These are phyloP conservation scores for Ceratocystis ficicola DNA, from an alignment of 2,329 filamentous ascomycete genomes.

Conservation along the genomic window DNA sequence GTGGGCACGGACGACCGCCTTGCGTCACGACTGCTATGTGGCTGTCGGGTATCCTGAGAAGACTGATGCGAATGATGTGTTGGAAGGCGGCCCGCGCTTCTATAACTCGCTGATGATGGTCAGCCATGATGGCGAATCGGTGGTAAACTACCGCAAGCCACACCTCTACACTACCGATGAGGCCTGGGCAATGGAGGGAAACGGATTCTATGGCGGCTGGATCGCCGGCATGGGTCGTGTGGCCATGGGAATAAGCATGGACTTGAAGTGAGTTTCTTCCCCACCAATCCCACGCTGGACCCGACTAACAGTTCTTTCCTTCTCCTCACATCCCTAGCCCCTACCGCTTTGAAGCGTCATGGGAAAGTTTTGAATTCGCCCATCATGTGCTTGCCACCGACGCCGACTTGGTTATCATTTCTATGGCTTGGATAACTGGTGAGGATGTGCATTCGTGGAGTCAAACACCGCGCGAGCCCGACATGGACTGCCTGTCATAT, in stretches of 20 bases:
- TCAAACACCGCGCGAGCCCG: constrained; percentile 44
- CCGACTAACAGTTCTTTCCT: not conserved
- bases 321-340: constrained; percentile 25
- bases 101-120: constrained; percentile 46
- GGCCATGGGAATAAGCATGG: constrained; percentile 53
- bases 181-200: constrained; percentile 44
- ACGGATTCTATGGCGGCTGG: constrained; percentile 38
- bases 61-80: constrained; percentile 39
- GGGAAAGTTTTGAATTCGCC: constrained; percentile 35
- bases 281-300: not conserved
- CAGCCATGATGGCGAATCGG: constrained; percentile 45
- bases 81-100: constrained; percentile 42
- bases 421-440: constrained; percentile 66
- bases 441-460: constrained; percentile 39
- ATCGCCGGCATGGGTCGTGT: constrained; percentile 40
- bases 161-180: constrained; percentile 47
- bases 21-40: constrained; percentile 55
- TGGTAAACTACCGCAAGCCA: constrained; percentile 49
- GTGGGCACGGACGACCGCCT: constrained; percentile 58
- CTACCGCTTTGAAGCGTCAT: constrained; percentile 32
- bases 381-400: constrained; percentile 44
- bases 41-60: constrained; percentile 64
- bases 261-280: constrained; percentile 41
- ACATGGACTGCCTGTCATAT: constrained; percentile 61
- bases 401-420: constrained; percentile 54